These are phyloP conservation scores for Tribonema minus DNA, from an alignment of 108 stramenopile genomes.

Conservation along the genomic window DNA sequence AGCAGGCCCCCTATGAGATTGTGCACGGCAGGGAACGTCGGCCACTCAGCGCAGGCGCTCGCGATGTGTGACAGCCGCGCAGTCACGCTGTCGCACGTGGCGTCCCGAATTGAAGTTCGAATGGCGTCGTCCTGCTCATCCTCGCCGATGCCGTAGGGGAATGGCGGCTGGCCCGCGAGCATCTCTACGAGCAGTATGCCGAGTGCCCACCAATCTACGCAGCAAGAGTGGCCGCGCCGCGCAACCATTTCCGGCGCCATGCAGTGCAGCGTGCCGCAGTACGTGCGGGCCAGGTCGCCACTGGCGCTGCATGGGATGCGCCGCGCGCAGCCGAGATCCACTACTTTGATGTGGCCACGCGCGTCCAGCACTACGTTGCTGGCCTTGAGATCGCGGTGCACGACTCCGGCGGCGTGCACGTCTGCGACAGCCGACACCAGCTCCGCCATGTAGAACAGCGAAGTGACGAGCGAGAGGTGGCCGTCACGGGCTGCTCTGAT, in stretches of 20 bases:
- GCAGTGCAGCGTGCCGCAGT: constrained; percentile 26
- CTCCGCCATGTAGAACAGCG: constrained; percentile 6
- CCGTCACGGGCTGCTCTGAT: constrained; percentile 5
- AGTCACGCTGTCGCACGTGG: too few relatives aligned
- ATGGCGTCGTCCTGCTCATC: too few relatives aligned
- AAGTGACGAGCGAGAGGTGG: background rate
- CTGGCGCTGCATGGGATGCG: background rate
- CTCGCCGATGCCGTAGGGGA: constrained; percentile 11
- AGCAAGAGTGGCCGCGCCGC: constrained; percentile 3
- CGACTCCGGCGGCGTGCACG: constrained; percentile 1
- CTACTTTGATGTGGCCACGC: constrained; percentile 4
- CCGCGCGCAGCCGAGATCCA: constrained; percentile 16
- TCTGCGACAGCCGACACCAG: constrained; percentile 2
- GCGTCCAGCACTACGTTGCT: constrained; percentile 17
- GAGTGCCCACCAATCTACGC: constrained; percentile 35
- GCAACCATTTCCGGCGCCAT: constrained; percentile 39
- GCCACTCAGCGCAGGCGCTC: too few relatives aligned
- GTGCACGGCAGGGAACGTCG: too few relatives aligned
- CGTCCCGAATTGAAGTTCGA: too few relatives aligned
- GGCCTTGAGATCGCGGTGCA: constrained; percentile 34
- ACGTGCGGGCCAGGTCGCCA: background rate
- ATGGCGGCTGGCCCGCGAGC: constrained; percentile 17
- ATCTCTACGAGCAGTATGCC: constrained; percentile 28
- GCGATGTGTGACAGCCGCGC: too few relatives aligned
- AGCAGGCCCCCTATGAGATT: too few relatives aligned